Base-by-base conservation (phyloP, 2,329 filamentous ascomycete genomes). In the Ophiostoma triangulosporum region DNA sequence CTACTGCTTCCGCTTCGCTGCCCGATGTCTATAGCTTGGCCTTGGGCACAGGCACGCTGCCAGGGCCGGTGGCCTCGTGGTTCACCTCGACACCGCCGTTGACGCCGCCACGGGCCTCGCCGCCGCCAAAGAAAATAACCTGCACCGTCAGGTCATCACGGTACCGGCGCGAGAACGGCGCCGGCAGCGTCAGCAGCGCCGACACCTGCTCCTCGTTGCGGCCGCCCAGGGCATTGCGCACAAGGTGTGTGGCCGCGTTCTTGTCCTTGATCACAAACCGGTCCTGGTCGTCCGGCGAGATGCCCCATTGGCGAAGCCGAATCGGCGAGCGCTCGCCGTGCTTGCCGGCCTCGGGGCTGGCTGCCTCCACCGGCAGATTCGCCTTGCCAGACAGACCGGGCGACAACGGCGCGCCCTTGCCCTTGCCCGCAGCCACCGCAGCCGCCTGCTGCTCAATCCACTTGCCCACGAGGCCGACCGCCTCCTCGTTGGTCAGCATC, bases 401-500 rank as follows among this genome's bases (percentile, higher is more conserved):
- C 8, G 24, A 14, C 2, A 87, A 93, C 3, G 70, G 76, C 69
- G 70, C 69, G 62, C 83, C 78, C 53, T 72, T 70, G 3, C 68
- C 65, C 17, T 24, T 12, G 9, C 9, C 32, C 9, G 11, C 15
- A 6, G 33, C 51, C 31, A 31, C 48, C 14, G 62, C 64, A 50
- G 33, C 32, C 17, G 22, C 8, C 26, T 48, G 27, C 22, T 80
- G 81, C 66, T 98, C 93, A 48, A 98, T 81, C 93, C 93, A 98
- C 67, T 95, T 88, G 15, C 91, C 94, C 4, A 98, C 93, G 2
- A 98, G 79, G 0, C 93, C 93, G 50, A 98, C 86, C 1, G 96
- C 93, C 71, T 98, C 93, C 65, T 98, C 93, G 63, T 97, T 98
- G 48, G 88, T 96, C 57, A 98, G 76, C 93, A 97, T 97, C 70